Percentiles rank a stretch among this genome's conserved stretches.
Conservation (phyloP, 441 rosid species). For the Isatis lusitanica region DNA sequence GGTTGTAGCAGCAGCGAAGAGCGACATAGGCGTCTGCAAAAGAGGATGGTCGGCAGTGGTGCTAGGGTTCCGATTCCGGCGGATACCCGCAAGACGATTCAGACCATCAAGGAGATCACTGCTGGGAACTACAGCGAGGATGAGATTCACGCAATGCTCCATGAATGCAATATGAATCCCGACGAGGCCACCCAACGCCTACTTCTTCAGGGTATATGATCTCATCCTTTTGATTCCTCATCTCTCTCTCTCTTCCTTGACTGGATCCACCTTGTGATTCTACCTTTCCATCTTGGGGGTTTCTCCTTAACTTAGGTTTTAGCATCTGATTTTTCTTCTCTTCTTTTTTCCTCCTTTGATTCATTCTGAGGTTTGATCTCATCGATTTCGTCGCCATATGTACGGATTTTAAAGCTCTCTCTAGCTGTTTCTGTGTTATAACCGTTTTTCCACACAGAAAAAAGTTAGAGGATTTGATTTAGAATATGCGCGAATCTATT, state of each 20-base stretch:
- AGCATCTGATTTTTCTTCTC: constrained; percentile 37
- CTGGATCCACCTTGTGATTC: constrained; percentile 39
- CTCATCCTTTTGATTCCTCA: constrained; percentile 5
- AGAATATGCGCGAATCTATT: constrained; percentile 27
- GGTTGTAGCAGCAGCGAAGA: constrained; percentile 1
- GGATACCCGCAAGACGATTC: constrained; percentile 65
- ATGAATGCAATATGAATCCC: constrained; percentile 92
- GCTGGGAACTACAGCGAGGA: constrained; percentile 82
- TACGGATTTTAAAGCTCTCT: not conserved
- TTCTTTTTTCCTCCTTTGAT: constrained; percentile 28
- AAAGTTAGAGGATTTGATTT: not conserved
- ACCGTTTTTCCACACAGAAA: not conserved
- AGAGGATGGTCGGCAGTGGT: constrained; percentile 75
- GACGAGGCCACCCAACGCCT: constrained; percentile 79
- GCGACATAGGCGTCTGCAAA: constrained; percentile 23
- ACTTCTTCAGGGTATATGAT: constrained; percentile 58
- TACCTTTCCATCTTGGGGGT: constrained; percentile 15
- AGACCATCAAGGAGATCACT: constrained; percentile 74
- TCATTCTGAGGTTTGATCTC: constrained; percentile 22
- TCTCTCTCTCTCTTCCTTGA: constrained; percentile 16
- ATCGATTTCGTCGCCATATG: constrained; percentile 5
- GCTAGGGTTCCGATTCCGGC: constrained; percentile 71
- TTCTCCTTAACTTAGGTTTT: constrained; percentile 25
- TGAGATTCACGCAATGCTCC: constrained; percentile 93
- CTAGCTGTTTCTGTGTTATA: not conserved